Conservation (phyloP, 495 filamentous ascomycete genomes). For the Recurvomyces mirabilis region DNA sequence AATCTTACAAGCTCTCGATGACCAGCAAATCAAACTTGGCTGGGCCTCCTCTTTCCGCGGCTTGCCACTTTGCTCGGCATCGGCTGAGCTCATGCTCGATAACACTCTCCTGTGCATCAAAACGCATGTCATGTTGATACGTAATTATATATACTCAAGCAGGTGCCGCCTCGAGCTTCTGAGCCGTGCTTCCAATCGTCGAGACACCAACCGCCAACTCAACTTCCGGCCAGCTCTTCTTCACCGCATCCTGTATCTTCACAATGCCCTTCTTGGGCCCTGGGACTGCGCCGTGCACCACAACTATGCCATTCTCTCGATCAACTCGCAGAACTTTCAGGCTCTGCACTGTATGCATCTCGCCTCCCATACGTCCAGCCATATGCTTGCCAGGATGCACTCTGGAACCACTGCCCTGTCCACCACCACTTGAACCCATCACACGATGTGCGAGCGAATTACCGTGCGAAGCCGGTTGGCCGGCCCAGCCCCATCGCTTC, state of each 20-base stretch:
- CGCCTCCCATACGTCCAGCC: slow-evolving; percentile 86
- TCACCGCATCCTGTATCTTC: slow-evolving; percentile 79
- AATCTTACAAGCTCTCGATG: no score
- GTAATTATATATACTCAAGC: no score
- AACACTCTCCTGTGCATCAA: no score
- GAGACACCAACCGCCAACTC: slow-evolving; percentile 6
- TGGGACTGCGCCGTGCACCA: slow-evolving; percentile 73
- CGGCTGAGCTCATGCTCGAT: no score
- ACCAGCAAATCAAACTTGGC: no score
- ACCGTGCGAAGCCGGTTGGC: slow-evolving; percentile 88
- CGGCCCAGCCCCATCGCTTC: slow-evolving; percentile 81
- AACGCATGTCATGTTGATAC: no score
- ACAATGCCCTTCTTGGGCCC: slow-evolving; percentile 78
- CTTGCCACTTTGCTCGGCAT: no score
- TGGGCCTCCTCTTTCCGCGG: no score
- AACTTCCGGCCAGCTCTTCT: slow-evolving; percentile 69
- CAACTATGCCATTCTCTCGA: slow-evolving; percentile 69
- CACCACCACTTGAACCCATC: slow-evolving; percentile 75
- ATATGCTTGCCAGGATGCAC: slow-evolving; percentile 95
- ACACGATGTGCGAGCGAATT: slow-evolving; percentile 83
- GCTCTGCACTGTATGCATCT: slow-evolving; percentile 80
- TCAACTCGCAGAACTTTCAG: slow-evolving; percentile 80
- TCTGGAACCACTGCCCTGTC: slow-evolving; percentile 82
- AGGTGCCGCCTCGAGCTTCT: slow-evolving; percentile 3
- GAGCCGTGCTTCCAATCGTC: slow-evolving; percentile 10